Evolutionary conservation across 345 rosid species (phyloP), one percentile per base, ranked within the genome.

Genomic region (Pugionium dolabratum): DNA sequence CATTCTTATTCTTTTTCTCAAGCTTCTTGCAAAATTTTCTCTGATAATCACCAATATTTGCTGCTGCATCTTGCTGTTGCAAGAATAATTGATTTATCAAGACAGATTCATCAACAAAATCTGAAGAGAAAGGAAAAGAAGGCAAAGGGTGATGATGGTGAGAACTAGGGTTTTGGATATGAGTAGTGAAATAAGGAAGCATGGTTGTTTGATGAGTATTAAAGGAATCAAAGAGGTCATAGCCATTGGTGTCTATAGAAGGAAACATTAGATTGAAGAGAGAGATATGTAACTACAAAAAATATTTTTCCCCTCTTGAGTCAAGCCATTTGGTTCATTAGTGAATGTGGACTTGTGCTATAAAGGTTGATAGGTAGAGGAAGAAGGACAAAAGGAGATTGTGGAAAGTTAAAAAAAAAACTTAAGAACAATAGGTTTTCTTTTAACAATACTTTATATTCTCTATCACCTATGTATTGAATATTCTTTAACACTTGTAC

Each of bases 231-330:
- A 66, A 66, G 69, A 54, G 47, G 40, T 61, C 61, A 59, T 61
- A 67, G 78, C 69, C 72, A 74, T 68, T 74, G 52, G 59, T 56
- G 39, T 72, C 68, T 62, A 70, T 26, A 66, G 76, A 72, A 72
- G 76, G 72, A 72, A 72, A 72, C 76, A 72, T 72, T 36, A 49
- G 61, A 65, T 58, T 50, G 35, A 64, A 56, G 71, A 72, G 59
- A 71, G 63, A 49, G 53, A 64, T 10, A 71, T 52, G 52, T 47
- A 71, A 25, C 4, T 48, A 48, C 27, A 42, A 54, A 64, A 37
- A 57, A 51, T 52, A 42, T 31, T 45, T 54, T 26, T 18, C 49
- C 58, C 37, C 55, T 63, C 70, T 55, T 64, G 54, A 35, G 57
- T 57, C 45, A 52, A 60, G 11, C 40, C 28, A 4, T 70, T 45